Conservation (phyloP, 495 filamentous ascomycete species). For the Penicillium pulvis region DNA sequence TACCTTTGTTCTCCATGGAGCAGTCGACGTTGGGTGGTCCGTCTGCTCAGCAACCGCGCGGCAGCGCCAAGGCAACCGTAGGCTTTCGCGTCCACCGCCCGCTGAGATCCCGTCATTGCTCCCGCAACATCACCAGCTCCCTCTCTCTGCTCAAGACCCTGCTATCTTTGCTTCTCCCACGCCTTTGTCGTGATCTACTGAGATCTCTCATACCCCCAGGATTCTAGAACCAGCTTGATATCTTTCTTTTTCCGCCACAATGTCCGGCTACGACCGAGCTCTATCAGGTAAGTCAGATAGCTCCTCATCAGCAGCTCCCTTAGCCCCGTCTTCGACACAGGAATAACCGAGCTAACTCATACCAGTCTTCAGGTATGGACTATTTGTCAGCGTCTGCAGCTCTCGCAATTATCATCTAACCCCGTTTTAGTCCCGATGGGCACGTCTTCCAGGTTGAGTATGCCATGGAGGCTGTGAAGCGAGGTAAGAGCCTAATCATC, state of each 20-base stretch:
- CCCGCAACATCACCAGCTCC: conserved; percentile 21
- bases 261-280: conserved; percentile 92
- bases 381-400: conserved; percentile 13
- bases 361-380: conserved; percentile 34
- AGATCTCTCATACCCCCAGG: not conserved
- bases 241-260: conserved; percentile 53
- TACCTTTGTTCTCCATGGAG: no score
- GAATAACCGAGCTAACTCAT: conserved; percentile 22
- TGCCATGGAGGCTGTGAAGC: conserved; percentile 96
- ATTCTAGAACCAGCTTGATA: not conserved
- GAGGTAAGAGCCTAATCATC: conserved; percentile 61
- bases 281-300: conserved; percentile 74
- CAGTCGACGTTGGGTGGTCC: not conserved
- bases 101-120: conserved; percentile 33
- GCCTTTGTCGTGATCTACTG: not conserved
- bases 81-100: conserved; percentile 37
- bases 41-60: conserved; percentile 10
- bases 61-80: conserved; percentile 31
- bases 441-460: conserved; percentile 99
- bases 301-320: conserved; percentile 29
- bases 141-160: conserved; percentile 17
- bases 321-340: conserved; percentile 12
- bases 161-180: conserved; percentile 3
- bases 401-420: conserved; percentile 27
- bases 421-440: conserved; percentile 78